Evolutionary conservation across 768 basidiomycete genomes (phyloP).

Genomic region (Cystofilobasidium bisporidii): DNA sequence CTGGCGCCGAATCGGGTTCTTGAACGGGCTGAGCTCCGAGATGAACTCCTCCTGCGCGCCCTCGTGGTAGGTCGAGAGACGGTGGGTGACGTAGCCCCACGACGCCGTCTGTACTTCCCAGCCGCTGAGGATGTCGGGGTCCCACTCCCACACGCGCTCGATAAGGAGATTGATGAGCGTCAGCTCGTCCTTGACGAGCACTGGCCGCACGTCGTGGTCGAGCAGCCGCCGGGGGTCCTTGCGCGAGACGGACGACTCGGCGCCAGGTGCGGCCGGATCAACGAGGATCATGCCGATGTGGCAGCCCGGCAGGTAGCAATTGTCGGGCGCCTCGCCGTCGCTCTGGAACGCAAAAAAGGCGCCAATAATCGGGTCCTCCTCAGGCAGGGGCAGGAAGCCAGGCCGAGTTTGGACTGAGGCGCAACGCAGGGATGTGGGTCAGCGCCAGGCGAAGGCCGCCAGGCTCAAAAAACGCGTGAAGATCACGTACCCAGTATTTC

Average conservation of each 20-base stretch:
- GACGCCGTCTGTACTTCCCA: constrained; percentile 83
- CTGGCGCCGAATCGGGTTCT: not conserved
- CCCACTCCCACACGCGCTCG: constrained; percentile 62
- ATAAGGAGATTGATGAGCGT: constrained; percentile 68
- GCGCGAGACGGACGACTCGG: constrained; percentile 42
- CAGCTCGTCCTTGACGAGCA: constrained; percentile 55
- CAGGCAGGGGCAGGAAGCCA: constrained; percentile 56
- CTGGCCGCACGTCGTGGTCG: constrained; percentile 11
- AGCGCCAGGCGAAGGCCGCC: not conserved
- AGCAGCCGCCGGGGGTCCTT: constrained; percentile 1
- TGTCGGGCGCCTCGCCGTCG: constrained; percentile 41
- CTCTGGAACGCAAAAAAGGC: constrained; percentile 66
- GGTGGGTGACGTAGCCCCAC: constrained; percentile 80
- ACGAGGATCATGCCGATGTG: constrained; percentile 52
- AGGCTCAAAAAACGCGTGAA: too few species aligned
- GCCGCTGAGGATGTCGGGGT: constrained; percentile 84
- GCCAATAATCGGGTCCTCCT: constrained; percentile 55
- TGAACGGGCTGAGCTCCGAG: not conserved
- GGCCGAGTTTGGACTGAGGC: constrained; percentile 43
- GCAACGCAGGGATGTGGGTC: constrained; percentile 40
- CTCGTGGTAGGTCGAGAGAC: constrained; percentile 36
- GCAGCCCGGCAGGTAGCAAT: constrained; percentile 37
- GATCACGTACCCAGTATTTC: constrained; percentile 70
- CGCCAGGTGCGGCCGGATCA: constrained; percentile 32
- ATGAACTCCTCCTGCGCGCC: constrained; percentile 2